A percentile compares a stretch with the other conserved stretches of the same genome.
Conservation (phyloP, 768 basidiomycete genomes). For the Lepiota brunneoincarnata region DNA sequence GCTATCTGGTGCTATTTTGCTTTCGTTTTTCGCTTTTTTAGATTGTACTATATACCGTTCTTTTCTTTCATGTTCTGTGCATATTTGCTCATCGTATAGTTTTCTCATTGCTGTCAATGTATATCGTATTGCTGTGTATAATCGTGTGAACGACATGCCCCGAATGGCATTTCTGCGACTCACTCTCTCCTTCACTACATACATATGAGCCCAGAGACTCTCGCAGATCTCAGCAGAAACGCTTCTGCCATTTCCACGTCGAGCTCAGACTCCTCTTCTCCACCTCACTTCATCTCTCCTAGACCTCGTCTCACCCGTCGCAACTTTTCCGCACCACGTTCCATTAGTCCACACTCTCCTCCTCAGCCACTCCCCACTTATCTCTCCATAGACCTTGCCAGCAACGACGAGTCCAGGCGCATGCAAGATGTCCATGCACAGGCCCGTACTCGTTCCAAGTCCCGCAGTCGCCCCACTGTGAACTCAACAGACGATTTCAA, state of each 20-base stretch:
- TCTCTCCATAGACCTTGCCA: slow-evolving; percentile 52
- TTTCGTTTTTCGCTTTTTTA: slow-evolving; percentile 11
- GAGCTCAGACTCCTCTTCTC: slow-evolving; percentile 49
- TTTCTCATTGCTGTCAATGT: no score
- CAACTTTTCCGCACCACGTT: slow-evolving; percentile 65
- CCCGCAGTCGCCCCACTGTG: slow-evolving; percentile 42
- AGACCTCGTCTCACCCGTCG: slow-evolving; percentile 57
- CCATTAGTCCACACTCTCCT: slow-evolving; percentile 16
- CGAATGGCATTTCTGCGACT: no score
- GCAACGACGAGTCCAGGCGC: slow-evolving; percentile 14
- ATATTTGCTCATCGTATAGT: no score
- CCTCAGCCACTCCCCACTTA: slow-evolving; percentile 51
- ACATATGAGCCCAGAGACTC: slow-evolving; percentile 3
- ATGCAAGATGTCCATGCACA: slow-evolving; percentile 6
- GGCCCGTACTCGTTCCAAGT: slow-evolving; percentile 34
- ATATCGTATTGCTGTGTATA: no score
- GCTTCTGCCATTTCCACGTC: slow-evolving; percentile 74
- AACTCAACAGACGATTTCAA: slow-evolving; percentile 63
- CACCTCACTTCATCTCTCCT: slow-evolving; percentile 39
- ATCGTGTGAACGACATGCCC: no score
- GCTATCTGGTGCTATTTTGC: slow-evolving; percentile 18
- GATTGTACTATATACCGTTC: slow-evolving; percentile 8
- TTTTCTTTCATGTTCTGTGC: not conserved
- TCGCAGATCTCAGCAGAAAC: slow-evolving; percentile 73
- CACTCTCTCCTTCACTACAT: no score